Evolutionary conservation across 495 filamentous ascomycete species (phyloP).

Genomic region (Penicillium cinerascens): DNA sequence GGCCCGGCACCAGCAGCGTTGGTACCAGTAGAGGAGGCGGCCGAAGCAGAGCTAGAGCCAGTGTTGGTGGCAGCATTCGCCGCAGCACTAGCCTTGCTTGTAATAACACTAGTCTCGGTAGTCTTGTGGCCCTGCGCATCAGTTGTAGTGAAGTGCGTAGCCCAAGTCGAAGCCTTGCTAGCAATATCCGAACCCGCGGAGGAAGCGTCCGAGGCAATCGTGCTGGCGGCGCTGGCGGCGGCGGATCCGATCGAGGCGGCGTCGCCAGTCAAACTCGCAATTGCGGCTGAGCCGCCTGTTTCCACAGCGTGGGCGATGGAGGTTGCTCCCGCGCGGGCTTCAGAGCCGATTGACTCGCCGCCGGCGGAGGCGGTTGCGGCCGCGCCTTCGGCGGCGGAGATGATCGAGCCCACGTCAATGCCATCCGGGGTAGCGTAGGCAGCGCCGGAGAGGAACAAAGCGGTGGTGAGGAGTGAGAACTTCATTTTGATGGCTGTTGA

Average conservation of each 20-base stretch:
- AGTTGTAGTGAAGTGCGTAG: constrained; percentile 19
- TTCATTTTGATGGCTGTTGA: constrained; percentile 19
- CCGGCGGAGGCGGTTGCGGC: constrained; percentile 7
- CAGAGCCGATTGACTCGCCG: constrained; percentile 8
- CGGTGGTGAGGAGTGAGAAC: constrained; percentile 26
- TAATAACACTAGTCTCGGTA: constrained; percentile 16
- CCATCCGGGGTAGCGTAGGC: constrained; percentile 17
- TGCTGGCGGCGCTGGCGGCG: constrained; percentile 13
- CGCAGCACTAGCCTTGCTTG: constrained; percentile 10
- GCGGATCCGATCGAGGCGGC: constrained; percentile 17
- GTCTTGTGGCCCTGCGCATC: constrained; percentile 15
- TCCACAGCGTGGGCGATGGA: constrained; percentile 8
- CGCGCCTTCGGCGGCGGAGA: constrained; percentile 11
- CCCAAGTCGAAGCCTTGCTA: constrained; percentile 12
- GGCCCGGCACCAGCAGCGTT: constrained; percentile 1
- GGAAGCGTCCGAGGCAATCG: constrained; percentile 9
- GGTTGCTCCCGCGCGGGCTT: constrained; percentile 5
- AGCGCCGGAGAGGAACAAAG: constrained; percentile 22
- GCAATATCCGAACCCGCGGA: constrained; percentile 15
- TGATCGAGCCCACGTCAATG: constrained; percentile 11
- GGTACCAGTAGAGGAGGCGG: constrained; percentile 1
- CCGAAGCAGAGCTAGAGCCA: background rate
- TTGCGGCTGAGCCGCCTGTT: constrained; percentile 12
- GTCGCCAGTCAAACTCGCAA: constrained; percentile 7
- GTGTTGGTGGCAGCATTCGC: constrained; percentile 10